These are phyloP conservation scores for Curvularia eragrostidis DNA, from an alignment of 2,329 filamentous ascomycete genomes.

Conservation along the genomic window DNA sequence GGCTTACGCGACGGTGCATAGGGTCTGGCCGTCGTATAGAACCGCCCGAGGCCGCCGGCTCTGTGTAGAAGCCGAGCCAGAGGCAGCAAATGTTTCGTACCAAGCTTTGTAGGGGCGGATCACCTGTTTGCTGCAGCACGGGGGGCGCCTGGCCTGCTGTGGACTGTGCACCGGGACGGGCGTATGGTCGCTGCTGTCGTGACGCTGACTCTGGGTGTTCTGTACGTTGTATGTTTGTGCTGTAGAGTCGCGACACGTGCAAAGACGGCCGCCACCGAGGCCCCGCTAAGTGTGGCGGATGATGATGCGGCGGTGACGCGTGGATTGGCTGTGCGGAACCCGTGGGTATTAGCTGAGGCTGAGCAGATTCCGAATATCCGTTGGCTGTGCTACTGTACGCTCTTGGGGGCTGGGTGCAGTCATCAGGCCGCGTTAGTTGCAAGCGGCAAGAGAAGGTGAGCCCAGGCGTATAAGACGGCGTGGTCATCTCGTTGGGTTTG, in stretches of 20 bases:
- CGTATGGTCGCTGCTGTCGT: not conserved
- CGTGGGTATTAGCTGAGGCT: slow-evolving; percentile 40
- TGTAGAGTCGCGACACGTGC: not conserved
- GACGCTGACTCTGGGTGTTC: not conserved
- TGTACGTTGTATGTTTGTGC: too few species aligned
- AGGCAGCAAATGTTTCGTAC: slow-evolving; percentile 29
- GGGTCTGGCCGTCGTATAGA: slow-evolving; percentile 9
- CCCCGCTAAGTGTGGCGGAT: slow-evolving; percentile 8
- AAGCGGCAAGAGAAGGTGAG: slow-evolving; percentile 25
- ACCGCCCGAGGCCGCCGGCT: slow-evolving; percentile 13
- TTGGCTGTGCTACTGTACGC: slow-evolving; percentile 36
- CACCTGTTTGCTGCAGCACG: slow-evolving; percentile 28
- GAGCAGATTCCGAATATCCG: slow-evolving; percentile 37
- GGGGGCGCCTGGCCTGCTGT: not conserved
- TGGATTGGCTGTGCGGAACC: slow-evolving; percentile 19
- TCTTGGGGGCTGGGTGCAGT: slow-evolving; percentile 32
- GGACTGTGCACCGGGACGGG: slow-evolving; percentile 1
- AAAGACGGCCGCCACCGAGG: not conserved
- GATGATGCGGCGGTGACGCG: slow-evolving; percentile 18
- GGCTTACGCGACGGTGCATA: slow-evolving; percentile 7
- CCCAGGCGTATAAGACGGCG: slow-evolving; percentile 24
- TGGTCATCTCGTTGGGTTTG: slow-evolving; percentile 10
- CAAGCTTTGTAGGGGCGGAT: slow-evolving; percentile 21
- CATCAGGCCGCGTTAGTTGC: slow-evolving; percentile 22
- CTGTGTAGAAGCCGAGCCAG: not conserved